Percentiles rank a stretch among this genome's conserved stretches.
Evolutionary conservation across 2,329 filamentous ascomycete species (phyloP).

Genomic region (Rachicladosporium sp.): DNA sequence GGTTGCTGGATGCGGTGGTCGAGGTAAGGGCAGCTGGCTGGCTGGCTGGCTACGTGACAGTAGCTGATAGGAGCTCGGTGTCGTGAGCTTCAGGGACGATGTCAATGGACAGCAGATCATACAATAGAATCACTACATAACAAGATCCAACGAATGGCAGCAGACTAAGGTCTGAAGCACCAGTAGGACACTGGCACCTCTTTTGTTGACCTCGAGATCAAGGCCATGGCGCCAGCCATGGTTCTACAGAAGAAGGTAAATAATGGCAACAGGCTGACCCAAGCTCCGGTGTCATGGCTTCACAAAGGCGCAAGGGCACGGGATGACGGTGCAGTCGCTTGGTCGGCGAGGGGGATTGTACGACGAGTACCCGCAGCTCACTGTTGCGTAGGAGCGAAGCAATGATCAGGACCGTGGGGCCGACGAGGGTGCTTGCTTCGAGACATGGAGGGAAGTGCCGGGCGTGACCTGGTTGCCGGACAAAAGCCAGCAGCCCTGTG

Average conservation of each 20-base stretch:
- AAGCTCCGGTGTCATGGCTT: conserved; percentile 5
- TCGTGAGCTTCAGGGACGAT: no score
- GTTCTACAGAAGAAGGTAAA: conserved; percentile 5
- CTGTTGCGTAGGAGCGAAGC: neutral
- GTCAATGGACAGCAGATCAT: no score
- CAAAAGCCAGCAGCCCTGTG: no score
- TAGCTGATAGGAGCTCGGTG: neutral
- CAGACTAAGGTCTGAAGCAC: no score
- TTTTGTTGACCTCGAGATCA: neutral
- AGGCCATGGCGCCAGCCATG: no score
- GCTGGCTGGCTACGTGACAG: no score
- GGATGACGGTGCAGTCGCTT: neutral
- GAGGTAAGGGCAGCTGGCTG: neutral
- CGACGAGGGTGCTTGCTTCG: no score
- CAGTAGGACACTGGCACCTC: neutral
- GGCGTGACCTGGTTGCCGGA: no score
- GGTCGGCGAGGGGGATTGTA: conserved; percentile 1
- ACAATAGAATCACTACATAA: no score
- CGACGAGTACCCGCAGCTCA: conserved; percentile 4
- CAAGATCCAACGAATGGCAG: no score
- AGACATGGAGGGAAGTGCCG: no score
- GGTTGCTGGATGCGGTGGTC: neutral
- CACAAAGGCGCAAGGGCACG: conserved; percentile 19
- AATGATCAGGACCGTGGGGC: no score
- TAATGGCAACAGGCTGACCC: conserved; percentile 6